Conservation (phyloP, 257 asterid genomes). For the Cynanchum wilfordii region DNA sequence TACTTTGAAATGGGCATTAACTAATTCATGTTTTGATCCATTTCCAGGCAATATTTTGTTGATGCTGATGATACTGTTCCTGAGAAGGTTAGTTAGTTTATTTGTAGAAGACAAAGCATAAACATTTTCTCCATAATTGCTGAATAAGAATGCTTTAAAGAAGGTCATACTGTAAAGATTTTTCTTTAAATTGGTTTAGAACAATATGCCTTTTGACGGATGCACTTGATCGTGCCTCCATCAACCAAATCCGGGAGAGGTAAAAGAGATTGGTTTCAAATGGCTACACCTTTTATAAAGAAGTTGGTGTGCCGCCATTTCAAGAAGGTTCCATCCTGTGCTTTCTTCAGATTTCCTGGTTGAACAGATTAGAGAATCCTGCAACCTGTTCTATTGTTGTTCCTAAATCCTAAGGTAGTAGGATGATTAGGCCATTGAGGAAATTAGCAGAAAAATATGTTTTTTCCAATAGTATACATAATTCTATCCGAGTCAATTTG, state of each 20-base stretch:
- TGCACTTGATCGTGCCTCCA: not conserved
- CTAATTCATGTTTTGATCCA: not conserved
- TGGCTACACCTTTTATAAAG: not conserved
- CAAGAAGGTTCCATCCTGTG: conserved; percentile 1
- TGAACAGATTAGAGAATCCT: not conserved
- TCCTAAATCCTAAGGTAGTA: conserved; percentile 12
- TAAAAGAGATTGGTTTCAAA: conserved; percentile 9
- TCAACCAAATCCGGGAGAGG: not conserved
- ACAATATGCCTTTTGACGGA: not conserved
- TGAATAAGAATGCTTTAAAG: not conserved
- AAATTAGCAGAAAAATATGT: conserved; percentile 2
- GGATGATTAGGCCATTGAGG: not conserved
- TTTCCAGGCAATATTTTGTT: conserved; percentile 78
- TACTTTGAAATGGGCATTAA: not conserved
- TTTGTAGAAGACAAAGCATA: not conserved
- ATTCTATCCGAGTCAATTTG: not conserved
- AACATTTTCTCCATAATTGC: not conserved
- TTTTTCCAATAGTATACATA: not conserved
- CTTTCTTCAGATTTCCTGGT: not conserved
- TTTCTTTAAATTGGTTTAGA: not conserved
- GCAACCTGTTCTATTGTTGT: not conserved
- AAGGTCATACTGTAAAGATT: not conserved
- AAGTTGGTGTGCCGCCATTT: conserved; percentile 5
- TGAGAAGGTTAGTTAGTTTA: conserved; percentile 48
- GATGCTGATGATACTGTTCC: conserved; percentile 79